Base-by-base conservation (phyloP, 371 early-diverging fungal genomes). In the Lichtheimia ornata region DNA sequence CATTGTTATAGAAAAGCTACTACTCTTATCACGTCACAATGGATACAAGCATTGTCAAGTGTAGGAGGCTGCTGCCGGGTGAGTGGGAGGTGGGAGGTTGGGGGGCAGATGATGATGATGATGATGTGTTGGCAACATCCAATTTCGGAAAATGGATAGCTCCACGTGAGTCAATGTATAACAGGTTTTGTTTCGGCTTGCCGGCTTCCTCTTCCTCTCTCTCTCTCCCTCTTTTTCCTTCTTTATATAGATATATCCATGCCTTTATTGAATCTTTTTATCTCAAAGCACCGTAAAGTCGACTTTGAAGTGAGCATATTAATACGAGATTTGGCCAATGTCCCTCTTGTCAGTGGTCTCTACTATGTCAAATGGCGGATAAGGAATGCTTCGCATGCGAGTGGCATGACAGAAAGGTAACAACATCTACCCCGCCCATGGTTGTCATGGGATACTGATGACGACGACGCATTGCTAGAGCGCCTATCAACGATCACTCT, bases 321-420 rank as follows among this genome's bases (percentile, higher is more conserved):
- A 7, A 72, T 87, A 56, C 74, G 83, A 64, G 90, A 89, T 64
- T 71, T 89, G 13, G 73, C 76, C 40, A 85, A 84, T 65, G 77
- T 89, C 30, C 90, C 90, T 27, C 81, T 86, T 44, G 84, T 88
- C 22, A 76, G 79, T 53, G 90, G 90, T 20, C 72, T 77, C 43
- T 89, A 85, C 67, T 87, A 75, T 69, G 78, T 79, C 50, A 88
- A 85, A 59, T 88, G 88, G 86, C 83, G 74, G 55, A 63, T 87
- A 35, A 79, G 81, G 59, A 65, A 79, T 59, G 82, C 82, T 28
- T 68, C 75, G 5, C 74, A 71, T 42, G 47, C 73, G 4, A 66
- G 65, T 22, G 84, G 85, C 3, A 53, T 69, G n/a, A 84, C 83
- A 44, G 66, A 58, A 43, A 79, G 80, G 87, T 83, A 68, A 30